Evolutionary conservation across 495 filamentous ascomycete genomes (phyloP).

Genomic region (Xylaria venustula): DNA sequence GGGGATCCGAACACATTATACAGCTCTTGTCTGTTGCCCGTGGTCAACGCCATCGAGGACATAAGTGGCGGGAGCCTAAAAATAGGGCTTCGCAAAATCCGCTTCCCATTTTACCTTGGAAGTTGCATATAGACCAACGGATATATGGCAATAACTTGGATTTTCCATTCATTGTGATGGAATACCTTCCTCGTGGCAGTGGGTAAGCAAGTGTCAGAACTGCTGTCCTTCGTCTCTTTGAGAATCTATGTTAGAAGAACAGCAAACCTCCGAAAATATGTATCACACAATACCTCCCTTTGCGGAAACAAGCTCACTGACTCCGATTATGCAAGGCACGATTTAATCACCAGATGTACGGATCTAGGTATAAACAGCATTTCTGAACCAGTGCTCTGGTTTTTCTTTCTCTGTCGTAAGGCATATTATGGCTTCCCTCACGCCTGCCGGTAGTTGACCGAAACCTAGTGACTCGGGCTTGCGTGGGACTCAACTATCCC

Average conservation of each 20-base stretch:
- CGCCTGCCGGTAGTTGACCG: background rate
- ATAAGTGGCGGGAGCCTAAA: background rate
- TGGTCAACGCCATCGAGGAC: background rate
- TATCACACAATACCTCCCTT: too few species aligned
- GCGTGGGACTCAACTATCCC: background rate
- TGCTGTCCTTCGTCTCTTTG: background rate
- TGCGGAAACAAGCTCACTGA: background rate
- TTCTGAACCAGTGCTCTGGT: conserved; percentile 1
- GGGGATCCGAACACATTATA: conserved; percentile 1
- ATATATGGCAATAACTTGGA: background rate
- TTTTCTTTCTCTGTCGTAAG: conserved; percentile 1
- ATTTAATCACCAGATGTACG: background rate
- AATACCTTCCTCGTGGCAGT: background rate
- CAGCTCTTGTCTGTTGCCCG: background rate
- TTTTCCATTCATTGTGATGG: background rate
- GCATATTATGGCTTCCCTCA: background rate
- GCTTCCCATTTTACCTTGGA: background rate
- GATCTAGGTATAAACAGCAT: background rate
- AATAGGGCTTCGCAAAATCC: background rate
- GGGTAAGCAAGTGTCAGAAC: background rate
- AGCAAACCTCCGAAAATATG: too few species aligned
- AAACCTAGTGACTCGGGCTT: background rate
- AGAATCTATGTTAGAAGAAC: too few species aligned
- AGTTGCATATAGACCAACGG: background rate
- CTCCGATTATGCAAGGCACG: background rate